Base-by-base conservation (phyloP, 169 alveolate genomes). In the Cyclospora cayetanensis region DNA sequence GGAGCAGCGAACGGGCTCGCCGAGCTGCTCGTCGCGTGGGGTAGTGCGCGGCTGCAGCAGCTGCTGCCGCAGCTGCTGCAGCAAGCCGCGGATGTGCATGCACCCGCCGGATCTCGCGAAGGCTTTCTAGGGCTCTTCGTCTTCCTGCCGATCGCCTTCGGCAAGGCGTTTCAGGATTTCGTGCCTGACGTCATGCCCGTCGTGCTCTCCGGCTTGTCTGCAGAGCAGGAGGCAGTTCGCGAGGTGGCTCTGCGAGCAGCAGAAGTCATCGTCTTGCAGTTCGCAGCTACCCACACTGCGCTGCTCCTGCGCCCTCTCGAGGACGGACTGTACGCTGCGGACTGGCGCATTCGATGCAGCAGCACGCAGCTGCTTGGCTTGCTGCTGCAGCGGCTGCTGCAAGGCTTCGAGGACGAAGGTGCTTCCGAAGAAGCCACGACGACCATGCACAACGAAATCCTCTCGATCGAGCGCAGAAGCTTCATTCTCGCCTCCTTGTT, bases 71-170 rank as follows among this genome's bases (percentile, higher is more conserved):
- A 46, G 39, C 22, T 91, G 29, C 83, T 91, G 42, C 63, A 83
- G 74, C 46, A 72, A 4, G 89, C 92, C 7, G 31, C 82, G 0
- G 65, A 27, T 37, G n/a, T 27, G n/a, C 25, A 12, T 20, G 63
- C 74, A 9, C 65, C 91, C 15, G 55, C 94, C 22, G 91, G 55
- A 27, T 68, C 82, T 18, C 25, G 93, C 34, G 96, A 94, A 74
- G 97, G 97, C 20, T 95, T 91, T 94, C 65, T 95, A 34, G 97
- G 97, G 0, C 74, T 95, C 41, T 95, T 95, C 68, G 95, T 93
- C 25, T 95, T 80, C 74, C 65, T 95, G 46, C 97, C 97, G 1
- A 83, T 55, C 4, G 91, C 96, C 12, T 94, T 94, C 93, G 93
- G 94, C 2, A 20, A 29, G 11, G 74, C n/a, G 0, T 43, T 90